Conservation (phyloP, 768 basidiomycete genomes). For the Asterophora parasitica region DNA sequence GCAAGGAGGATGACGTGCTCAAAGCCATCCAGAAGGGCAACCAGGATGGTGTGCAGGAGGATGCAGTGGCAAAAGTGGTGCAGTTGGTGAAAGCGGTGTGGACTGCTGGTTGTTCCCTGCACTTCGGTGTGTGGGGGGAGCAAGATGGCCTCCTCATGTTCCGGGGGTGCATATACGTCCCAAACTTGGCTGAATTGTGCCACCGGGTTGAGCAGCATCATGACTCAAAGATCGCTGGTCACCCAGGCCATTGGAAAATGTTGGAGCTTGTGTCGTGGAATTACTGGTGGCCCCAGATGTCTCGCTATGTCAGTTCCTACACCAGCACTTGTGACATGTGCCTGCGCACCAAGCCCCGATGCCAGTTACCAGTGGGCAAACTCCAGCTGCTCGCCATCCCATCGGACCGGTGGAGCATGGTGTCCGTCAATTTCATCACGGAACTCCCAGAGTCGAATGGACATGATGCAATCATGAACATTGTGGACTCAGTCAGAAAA, state of each 20-base stretch:
- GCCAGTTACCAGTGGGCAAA: too few relatives aligned
- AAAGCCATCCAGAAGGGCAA: not conserved
- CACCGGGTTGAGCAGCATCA: constrained; percentile 24
- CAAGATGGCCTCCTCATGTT: constrained; percentile 19
- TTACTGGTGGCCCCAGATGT: constrained; percentile 22
- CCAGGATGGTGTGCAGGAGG: not conserved
- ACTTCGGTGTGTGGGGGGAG: constrained; percentile 14
- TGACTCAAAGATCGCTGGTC: constrained; percentile 7
- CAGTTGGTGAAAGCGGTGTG: not conserved
- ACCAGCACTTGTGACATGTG: too few relatives aligned
- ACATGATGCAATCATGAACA: too few relatives aligned
- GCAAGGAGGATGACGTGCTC: not conserved
- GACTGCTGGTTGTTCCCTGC: not conserved
- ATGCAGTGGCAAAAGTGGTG: not conserved
- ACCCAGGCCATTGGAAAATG: not conserved
- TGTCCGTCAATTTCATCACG: too few relatives aligned
- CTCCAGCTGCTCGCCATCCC: too few relatives aligned
- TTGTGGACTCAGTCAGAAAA: too few relatives aligned
- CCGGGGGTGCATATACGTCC: constrained; percentile 8
- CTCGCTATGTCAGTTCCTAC: constrained; percentile 16
- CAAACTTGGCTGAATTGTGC: not conserved
- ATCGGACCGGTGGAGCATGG: too few relatives aligned
- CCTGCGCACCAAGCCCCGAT: too few relatives aligned
- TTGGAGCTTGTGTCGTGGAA: constrained; percentile 15
- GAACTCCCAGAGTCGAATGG: too few relatives aligned